Conservation (phyloP, 129 eudicot genomes). For the Heracleum sosnowskyi region DNA sequence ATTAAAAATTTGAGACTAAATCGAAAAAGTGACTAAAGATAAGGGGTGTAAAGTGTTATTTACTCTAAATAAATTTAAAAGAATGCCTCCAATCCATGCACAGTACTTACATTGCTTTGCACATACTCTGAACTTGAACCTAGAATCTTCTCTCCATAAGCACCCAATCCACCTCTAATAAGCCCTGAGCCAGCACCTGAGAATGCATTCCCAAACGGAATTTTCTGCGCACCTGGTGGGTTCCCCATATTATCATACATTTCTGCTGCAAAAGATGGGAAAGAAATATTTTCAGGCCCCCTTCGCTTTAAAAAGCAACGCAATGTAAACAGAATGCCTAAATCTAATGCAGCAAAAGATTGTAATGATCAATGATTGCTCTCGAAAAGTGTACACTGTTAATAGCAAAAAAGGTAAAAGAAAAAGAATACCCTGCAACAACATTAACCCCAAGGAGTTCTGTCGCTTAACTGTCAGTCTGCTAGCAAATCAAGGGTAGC, state of each 20-base stretch:
- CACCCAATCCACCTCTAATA: slow-evolving; percentile 60
- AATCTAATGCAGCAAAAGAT: neutral
- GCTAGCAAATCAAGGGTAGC: neutral
- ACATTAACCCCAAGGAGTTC: neutral
- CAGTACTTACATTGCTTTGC: slow-evolving; percentile 56
- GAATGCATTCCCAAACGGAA: slow-evolving; percentile 54
- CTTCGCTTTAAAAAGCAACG: neutral
- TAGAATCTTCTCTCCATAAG: slow-evolving; percentile 64
- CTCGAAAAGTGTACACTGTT: neutral
- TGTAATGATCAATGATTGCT: neutral
- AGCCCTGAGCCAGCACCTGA: slow-evolving; percentile 59
- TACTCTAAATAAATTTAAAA: neutral
- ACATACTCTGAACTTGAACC: slow-evolving; percentile 71
- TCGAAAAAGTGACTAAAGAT: too few relatives aligned
- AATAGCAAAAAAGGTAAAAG: too few relatives aligned
- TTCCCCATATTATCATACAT: slow-evolving; percentile 24
- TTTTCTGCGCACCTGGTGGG: slow-evolving; percentile 40
- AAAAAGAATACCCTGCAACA: neutral
- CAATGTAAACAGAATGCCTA: neutral
- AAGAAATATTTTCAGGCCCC: neutral
- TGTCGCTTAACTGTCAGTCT: neutral
- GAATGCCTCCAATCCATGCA: neutral
- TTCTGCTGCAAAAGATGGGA: neutral
- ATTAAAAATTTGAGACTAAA: too few relatives aligned
- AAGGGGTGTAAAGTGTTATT: too few relatives aligned